Evolutionary conservation across 139 green algal species (phyloP).

Genomic region (Edaphochlamys debaryana): DNA sequence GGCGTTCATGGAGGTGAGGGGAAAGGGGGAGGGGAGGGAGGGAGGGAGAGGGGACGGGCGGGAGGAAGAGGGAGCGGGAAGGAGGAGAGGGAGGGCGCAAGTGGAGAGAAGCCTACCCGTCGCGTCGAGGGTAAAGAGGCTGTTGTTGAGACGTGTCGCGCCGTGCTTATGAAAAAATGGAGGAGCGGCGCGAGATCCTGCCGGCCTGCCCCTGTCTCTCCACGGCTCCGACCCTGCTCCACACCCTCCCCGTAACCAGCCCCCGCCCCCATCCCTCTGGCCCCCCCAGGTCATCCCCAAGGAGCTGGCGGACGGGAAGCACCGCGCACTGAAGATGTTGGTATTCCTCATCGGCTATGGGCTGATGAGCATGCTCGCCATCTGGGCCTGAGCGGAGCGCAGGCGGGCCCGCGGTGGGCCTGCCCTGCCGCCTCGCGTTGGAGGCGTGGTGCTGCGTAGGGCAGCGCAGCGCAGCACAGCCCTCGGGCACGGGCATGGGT

Average conservation of each 20-base stretch:
- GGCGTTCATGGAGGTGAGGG: slow-evolving; percentile 83
- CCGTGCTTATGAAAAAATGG: no score
- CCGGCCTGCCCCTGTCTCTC: no score
- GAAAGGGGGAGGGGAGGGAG: neutral
- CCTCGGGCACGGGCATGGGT: no score
- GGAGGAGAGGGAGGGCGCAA: neutral
- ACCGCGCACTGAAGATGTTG: slow-evolving; percentile 67
- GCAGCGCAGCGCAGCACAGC: no score
- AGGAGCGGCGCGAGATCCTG: no score
- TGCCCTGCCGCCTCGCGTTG: no score
- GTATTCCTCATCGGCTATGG: slow-evolving; percentile 73
- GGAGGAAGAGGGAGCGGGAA: neutral
- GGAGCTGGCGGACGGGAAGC: slow-evolving; percentile 66
- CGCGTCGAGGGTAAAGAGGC: neutral
- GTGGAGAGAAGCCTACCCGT: neutral
- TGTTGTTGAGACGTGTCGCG: no score
- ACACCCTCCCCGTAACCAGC: no score
- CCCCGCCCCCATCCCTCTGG: neutral
- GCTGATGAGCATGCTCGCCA: slow-evolving; percentile 80
- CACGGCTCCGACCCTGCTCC: no score
- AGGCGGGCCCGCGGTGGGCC: no score
- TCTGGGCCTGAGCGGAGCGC: slow-evolving; percentile 86
- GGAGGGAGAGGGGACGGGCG: slow-evolving; percentile 73
- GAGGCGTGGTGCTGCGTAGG: no score
- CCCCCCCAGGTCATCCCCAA: slow-evolving; percentile 24